Conservation (phyloP, 2,329 filamentous ascomycete species). For the Ophiobolus disseminans region DNA sequence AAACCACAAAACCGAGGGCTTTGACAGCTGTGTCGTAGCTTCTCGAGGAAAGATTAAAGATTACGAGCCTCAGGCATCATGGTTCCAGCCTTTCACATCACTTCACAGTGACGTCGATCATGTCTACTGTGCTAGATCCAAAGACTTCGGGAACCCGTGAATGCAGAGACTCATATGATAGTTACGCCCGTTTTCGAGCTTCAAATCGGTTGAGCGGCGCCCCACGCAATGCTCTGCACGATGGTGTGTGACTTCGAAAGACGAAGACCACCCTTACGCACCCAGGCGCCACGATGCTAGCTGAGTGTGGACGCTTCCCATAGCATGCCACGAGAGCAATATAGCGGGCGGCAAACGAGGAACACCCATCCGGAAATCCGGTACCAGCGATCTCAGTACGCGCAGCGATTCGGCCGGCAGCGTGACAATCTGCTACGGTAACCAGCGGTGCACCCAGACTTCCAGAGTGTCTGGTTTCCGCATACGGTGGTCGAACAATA, state of each 20-base stretch:
- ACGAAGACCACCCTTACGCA: not conserved
- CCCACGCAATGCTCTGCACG: not conserved
- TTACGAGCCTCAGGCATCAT: too few relatives aligned
- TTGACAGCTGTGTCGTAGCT: too few relatives aligned
- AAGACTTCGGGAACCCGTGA: not conserved
- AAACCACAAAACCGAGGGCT: too few relatives aligned
- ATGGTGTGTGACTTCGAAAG: not conserved
- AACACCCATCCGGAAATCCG: slow-evolving; percentile 17
- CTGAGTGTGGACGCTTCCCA: slow-evolving; percentile 5
- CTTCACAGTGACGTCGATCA: not conserved
- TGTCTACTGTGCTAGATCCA: not conserved
- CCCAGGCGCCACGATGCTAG: slow-evolving; percentile 14
- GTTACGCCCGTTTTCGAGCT: not conserved
- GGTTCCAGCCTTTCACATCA: slow-evolving; percentile 26
- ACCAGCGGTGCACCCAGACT: slow-evolving; percentile 20
- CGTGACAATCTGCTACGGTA: slow-evolving; percentile 18
- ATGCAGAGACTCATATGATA: not conserved
- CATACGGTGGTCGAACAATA: slow-evolving; percentile 25
- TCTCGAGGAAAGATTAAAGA: too few relatives aligned
- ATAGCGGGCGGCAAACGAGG: slow-evolving; percentile 15
- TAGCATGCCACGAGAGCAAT: slow-evolving; percentile 18
- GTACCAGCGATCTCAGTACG: slow-evolving; percentile 2
- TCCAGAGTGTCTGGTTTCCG: slow-evolving; percentile 18
- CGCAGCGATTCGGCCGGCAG: slow-evolving; percentile 15
- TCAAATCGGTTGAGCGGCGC: not conserved